Conservation (phyloP, 2,329 filamentous ascomycete species). For the Colletotrichum sp. region DNA sequence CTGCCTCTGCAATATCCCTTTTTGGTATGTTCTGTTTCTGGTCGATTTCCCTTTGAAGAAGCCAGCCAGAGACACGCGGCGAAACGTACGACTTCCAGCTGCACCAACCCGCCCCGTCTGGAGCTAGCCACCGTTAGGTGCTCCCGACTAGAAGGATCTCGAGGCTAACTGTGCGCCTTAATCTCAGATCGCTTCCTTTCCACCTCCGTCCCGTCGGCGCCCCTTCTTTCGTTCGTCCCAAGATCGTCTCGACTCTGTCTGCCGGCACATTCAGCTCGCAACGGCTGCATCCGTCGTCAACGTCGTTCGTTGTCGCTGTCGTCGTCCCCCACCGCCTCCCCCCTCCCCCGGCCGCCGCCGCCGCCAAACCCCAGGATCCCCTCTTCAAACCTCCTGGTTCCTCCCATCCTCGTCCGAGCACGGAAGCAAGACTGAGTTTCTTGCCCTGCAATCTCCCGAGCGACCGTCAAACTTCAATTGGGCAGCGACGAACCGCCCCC, state of each 20-base stretch:
- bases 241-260: background rate
- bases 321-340: background rate
- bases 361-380: background rate
- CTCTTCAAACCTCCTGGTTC: background rate
- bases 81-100: constrained; percentile 7
- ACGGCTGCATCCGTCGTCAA: background rate
- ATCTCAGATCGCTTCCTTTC: background rate
- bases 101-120: background rate
- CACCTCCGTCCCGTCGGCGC: background rate
- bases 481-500: background rate
- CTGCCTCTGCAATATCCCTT: background rate
- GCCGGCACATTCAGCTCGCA: background rate
- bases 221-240: background rate
- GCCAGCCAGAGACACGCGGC: background rate
- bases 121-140: constrained; percentile 13
- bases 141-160: background rate
- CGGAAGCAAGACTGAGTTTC: background rate
- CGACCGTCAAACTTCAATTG: background rate
- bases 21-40: background rate
- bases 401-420: background rate
- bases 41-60: constrained; percentile 1
- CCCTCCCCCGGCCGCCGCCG: background rate
- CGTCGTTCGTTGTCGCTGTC: background rate
- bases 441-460: background rate
- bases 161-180: background rate